Evolutionary conservation across 2,329 filamentous ascomycete species (phyloP).

Genomic region (Amesomyces nigricolor): DNA sequence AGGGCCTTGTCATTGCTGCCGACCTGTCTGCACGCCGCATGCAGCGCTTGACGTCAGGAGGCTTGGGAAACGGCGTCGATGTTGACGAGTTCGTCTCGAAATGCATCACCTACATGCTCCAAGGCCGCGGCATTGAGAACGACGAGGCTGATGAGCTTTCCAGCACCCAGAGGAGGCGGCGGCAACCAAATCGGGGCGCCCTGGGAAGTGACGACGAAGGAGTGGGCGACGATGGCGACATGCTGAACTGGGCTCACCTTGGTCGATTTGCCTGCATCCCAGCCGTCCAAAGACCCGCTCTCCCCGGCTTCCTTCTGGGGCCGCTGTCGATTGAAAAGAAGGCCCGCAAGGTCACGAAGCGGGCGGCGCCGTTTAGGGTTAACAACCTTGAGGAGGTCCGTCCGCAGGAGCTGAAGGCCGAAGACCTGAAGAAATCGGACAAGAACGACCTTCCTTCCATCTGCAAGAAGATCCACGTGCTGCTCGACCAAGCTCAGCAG

Average conservation of each 20-base stretch:
- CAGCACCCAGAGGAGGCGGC: constrained; percentile 43
- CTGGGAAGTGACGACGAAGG: constrained; percentile 54
- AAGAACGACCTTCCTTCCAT: constrained; percentile 74
- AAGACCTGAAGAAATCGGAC: constrained; percentile 69
- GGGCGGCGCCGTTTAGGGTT: constrained; percentile 64
- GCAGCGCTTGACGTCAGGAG: constrained; percentile 66
- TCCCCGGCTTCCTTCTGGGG: constrained; percentile 80
- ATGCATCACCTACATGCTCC: constrained; percentile 80
- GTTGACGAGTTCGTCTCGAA: constrained; percentile 89
- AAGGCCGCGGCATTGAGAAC: constrained; percentile 51
- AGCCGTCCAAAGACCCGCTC: constrained; percentile 64
- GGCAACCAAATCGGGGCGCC: constrained; percentile 34
- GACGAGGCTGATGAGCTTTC: constrained; percentile 47
- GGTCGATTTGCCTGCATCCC: constrained; percentile 73
- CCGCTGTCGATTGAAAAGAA: constrained; percentile 87
- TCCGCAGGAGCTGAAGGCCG: constrained; percentile 69
- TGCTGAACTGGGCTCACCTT: constrained; percentile 79
- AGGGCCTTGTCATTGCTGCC: constrained; percentile 73
- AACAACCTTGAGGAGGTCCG: constrained; percentile 64
- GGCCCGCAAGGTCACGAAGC: constrained; percentile 61
- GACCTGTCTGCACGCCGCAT: constrained; percentile 78
- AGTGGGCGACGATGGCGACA: constrained; percentile 64
- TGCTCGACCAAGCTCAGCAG: constrained; percentile 48
- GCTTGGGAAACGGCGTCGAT: constrained; percentile 69
- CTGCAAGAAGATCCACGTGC: constrained; percentile 66